These are phyloP conservation scores for Lantana camara DNA, from an alignment of 257 asterid genomes.

Conservation along the genomic window DNA sequence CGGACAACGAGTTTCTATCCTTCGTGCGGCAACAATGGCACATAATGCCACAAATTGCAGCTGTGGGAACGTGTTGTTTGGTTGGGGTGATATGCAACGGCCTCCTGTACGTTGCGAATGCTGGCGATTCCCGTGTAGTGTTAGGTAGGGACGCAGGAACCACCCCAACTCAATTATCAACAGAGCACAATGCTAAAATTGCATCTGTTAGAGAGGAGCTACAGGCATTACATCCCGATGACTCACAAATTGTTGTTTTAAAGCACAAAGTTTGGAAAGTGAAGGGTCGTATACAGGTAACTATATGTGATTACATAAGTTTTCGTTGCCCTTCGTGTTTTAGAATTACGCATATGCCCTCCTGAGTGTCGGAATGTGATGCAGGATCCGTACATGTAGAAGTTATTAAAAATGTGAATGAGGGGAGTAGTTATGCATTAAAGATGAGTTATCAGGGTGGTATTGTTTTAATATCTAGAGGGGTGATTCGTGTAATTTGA, in stretches of 20 bases:
- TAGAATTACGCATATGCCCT: too few relatives aligned
- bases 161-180: conserved; percentile 66
- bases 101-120: conserved; percentile 75
- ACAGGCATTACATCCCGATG: conserved; percentile 69
- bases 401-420: too few relatives aligned
- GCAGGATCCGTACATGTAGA: too few relatives aligned
- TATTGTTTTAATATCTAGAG: too few relatives aligned
- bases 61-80: conserved; percentile 94
- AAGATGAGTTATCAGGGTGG: too few relatives aligned
- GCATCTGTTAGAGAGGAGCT: conserved; percentile 80
- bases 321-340: too few relatives aligned
- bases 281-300: conserved; percentile 93
- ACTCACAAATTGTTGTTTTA: conserved; percentile 76
- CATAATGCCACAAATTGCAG: conserved; percentile 73
- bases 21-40: conserved; percentile 73
- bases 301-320: too few relatives aligned
- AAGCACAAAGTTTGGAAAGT: conserved; percentile 97
- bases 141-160: conserved; percentile 72
- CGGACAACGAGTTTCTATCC: conserved; percentile 84
- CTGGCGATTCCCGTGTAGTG: conserved; percentile 90
- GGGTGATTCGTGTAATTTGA: too few relatives aligned
- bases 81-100: conserved; percentile 83
- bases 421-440: too few relatives aligned
- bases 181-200: conserved; percentile 78
- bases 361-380: too few relatives aligned